A percentile compares a stretch with the other conserved stretches of the same genome.
phyloP scores from a whole-genome alignment of 495 filamentous ascomycete species.

The Penicillium argentinense region DNA sequence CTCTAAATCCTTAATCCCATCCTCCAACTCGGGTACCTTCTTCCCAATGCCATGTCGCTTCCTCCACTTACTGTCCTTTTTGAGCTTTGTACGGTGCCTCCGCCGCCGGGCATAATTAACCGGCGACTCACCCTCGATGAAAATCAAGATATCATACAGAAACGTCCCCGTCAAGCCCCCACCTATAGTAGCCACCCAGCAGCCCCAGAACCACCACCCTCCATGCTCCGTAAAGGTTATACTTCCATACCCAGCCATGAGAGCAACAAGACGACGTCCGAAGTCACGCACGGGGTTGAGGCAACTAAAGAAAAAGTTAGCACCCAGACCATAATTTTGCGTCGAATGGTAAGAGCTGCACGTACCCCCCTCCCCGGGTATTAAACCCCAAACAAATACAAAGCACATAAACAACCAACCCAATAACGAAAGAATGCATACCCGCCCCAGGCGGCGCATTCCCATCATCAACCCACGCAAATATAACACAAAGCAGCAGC shows the following conservation, averaged over 20 bases:
- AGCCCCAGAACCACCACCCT: slow-evolving; percentile 27
- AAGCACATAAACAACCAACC: slow-evolving; percentile 17
- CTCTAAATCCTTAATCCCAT: slow-evolving; percentile 10
- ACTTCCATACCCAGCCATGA: slow-evolving; percentile 25
- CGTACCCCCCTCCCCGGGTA: slow-evolving; percentile 17
- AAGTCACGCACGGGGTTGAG: slow-evolving; percentile 23
- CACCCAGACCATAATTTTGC: no score
- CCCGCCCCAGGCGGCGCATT: slow-evolving; percentile 25
- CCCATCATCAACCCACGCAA: slow-evolving; percentile 23
- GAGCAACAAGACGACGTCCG: slow-evolving; percentile 18
- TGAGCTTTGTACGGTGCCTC: slow-evolving; percentile 12
- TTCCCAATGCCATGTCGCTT: slow-evolving; percentile 13
- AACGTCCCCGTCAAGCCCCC: slow-evolving; percentile 12
- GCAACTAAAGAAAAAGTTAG: slow-evolving; percentile 9
- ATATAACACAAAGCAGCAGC: slow-evolving; percentile 20
- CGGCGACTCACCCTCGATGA: slow-evolving; percentile 24
- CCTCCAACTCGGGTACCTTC: slow-evolving; percentile 4
- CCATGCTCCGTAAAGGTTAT: slow-evolving; percentile 1
- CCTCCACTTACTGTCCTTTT: slow-evolving; percentile 14
- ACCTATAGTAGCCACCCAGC: slow-evolving; percentile 23
- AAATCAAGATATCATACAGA: slow-evolving; percentile 24
- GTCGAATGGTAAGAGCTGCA: background rate
- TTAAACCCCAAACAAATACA: slow-evolving; percentile 21
- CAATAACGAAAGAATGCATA: slow-evolving; percentile 26
- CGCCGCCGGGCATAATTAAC: slow-evolving; percentile 22